Conservation (phyloP, 352 stramenopile genomes). For the Phytophthora fragariae region DNA sequence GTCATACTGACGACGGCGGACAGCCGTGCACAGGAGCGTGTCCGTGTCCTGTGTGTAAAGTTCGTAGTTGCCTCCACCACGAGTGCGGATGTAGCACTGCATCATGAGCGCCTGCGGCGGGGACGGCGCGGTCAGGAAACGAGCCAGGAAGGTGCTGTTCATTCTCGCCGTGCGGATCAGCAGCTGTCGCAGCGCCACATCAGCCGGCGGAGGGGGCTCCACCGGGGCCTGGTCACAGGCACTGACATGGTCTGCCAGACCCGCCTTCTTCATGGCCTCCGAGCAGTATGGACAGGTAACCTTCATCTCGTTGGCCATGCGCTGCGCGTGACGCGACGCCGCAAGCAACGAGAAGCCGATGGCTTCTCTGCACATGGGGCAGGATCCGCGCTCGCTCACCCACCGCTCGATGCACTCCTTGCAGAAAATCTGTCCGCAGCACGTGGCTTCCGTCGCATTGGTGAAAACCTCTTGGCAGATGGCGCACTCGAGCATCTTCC, state of each 20-base stretch:
- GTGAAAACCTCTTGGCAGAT: slow-evolving; percentile 89
- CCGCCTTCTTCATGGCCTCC: slow-evolving; percentile 77
- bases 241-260: slow-evolving; percentile 67
- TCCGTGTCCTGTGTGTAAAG: slow-evolving; percentile 87
- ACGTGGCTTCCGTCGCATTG: slow-evolving; percentile 75
- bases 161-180: slow-evolving; percentile 67
- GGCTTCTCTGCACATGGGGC: slow-evolving; percentile 82
- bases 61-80: slow-evolving; percentile 84
- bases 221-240: slow-evolving; percentile 73
- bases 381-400: slow-evolving; percentile 83
- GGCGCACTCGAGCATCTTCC: slow-evolving; percentile 88
- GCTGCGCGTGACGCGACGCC: slow-evolving; percentile 72
- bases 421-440: slow-evolving; percentile 88
- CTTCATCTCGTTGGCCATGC: slow-evolving; percentile 90
- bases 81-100: slow-evolving; percentile 90
- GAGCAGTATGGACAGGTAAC: slow-evolving; percentile 74
- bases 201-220: slow-evolving; percentile 74
- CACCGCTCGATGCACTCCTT: slow-evolving; percentile 84
- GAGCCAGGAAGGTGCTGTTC: slow-evolving; percentile 56
- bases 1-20: slow-evolving; percentile 85
- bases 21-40: slow-evolving; percentile 77
- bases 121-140: slow-evolving; percentile 68
- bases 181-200: slow-evolving; percentile 72
- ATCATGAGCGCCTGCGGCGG: slow-evolving; percentile 76
- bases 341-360: slow-evolving; percentile 77